Base-by-base conservation (phyloP, 2,329 filamentous ascomycete genomes). In the Ceratocystis variospora region DNA sequence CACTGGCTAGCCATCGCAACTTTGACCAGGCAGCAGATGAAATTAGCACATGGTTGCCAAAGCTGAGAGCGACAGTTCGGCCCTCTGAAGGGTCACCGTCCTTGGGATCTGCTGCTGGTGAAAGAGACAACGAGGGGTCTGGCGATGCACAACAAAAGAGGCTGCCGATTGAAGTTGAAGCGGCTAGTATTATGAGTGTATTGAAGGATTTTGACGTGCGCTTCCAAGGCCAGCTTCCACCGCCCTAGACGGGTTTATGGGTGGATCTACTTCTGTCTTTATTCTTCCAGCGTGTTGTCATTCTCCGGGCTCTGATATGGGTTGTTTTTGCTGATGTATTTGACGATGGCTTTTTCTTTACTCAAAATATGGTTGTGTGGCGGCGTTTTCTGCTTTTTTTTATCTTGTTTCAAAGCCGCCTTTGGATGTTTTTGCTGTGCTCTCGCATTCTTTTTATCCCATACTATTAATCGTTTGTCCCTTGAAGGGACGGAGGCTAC, bases 111-210 rank as follows among this genome's bases (percentile, higher is more conserved):
- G 28, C 63, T 59, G 67, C 65, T 64, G 31, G 15, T 5, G 65
- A 19, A 17, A 61, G 41, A 50, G 17, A 25, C 15, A 33, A 53
- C 8, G 31, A 17, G 19, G 53, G 31, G 17, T 61, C 31, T 31
- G 69, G 45, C 50, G 68, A 63, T 62, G 68, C 62, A 67, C 67
- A 66, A 66, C 70, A 65, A 70, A 76, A 62, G 10, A 78, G 78
- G 66, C 80, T 81, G 53, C 85, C 88, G 0, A 85, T 91, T 71
- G 88, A 92, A 73, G 87, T 92, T 17, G 88, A 92, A 75, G 87
- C 88, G 5, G 88, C 88, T 0, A 91, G 88, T 74, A 90, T 92
- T 65, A 91, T 92, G 88, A 87, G 87, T 53, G 88, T 91, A n/a
- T 76, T 92, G 68, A 89, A 88, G 74, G 86, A 88, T 69, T 92